A percentile compares a stretch with the other conserved stretches of the same genome.
phyloP scores from a whole-genome alignment of 371 early-diverging fungal species.

The Lichtheimia ornata region DNA sequence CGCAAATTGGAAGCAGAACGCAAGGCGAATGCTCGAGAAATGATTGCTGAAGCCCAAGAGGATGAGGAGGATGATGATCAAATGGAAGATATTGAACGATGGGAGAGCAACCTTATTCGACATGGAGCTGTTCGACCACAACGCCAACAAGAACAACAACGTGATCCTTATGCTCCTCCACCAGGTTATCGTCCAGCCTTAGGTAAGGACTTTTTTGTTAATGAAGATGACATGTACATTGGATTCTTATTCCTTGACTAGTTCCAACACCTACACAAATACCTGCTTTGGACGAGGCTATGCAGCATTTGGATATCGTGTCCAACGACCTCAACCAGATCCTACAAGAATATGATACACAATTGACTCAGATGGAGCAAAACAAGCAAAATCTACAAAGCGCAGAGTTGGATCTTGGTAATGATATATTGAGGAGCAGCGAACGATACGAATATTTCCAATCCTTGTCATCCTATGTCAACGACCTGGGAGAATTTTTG shows the following conservation, averaged over 20 bases:
- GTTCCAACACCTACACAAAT: constrained; percentile 56
- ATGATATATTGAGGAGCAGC: constrained; percentile 50
- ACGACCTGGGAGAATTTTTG: constrained; percentile 68
- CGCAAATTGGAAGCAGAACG: constrained; percentile 42
- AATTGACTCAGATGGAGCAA: constrained; percentile 48
- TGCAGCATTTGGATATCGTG: constrained; percentile 34
- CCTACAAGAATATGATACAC: constrained; percentile 44
- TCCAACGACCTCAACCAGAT: constrained; percentile 35
- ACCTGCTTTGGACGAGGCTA: constrained; percentile 52
- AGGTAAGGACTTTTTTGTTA: constrained; percentile 27
- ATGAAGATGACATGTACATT: neutral
- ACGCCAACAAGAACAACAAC: constrained; percentile 25
- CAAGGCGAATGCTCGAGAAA: constrained; percentile 47
- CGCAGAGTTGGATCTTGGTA: constrained; percentile 37
- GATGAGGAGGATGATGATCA: constrained; percentile 56
- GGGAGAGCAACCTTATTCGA: constrained; percentile 71
- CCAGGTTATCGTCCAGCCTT: constrained; percentile 36
- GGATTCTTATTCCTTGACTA: constrained; percentile 13
- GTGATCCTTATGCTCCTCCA: constrained; percentile 22
- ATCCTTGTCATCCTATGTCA: constrained; percentile 57
- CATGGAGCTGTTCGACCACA: constrained; percentile 52
- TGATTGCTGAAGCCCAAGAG: constrained; percentile 60
- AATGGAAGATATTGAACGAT: constrained; percentile 60
- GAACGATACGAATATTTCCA: constrained; percentile 70
- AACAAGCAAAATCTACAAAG: constrained; percentile 39